Evolutionary conservation across 2,329 filamentous ascomycete species (phyloP).

Genomic region (Grosmannia serpens): DNA sequence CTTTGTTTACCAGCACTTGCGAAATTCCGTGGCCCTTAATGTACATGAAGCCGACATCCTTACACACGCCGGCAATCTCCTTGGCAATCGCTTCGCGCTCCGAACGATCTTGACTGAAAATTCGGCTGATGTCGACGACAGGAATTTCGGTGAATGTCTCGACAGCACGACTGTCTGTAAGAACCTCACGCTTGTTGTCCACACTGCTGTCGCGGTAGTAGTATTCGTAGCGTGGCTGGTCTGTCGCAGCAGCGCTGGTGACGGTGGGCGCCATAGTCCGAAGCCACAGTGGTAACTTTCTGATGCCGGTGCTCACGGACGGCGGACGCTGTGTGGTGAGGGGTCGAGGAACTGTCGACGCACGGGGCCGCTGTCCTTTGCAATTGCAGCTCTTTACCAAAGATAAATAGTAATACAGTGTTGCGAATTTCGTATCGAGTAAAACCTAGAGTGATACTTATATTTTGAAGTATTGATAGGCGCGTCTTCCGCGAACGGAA

Average conservation of each 20-base stretch:
- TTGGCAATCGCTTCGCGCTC: constrained; percentile 3
- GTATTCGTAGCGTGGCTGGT: constrained; percentile 5
- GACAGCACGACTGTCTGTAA: background rate
- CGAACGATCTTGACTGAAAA: constrained; percentile 2
- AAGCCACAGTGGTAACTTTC: too few relatives aligned
- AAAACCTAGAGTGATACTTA: too few relatives aligned
- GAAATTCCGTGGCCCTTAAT: constrained; percentile 20
- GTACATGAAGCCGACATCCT: constrained; percentile 20
- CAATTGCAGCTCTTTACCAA: too few relatives aligned
- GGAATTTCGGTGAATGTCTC: constrained; percentile 7
- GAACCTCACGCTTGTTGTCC: constrained; percentile 8
- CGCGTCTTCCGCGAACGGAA: too few relatives aligned
- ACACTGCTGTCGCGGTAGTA: constrained; percentile 7
- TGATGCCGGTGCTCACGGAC: too few relatives aligned
- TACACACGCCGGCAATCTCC: constrained; percentile 11
- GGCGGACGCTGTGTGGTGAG: too few relatives aligned
- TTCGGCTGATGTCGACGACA: constrained; percentile 4
- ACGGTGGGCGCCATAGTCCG: background rate
- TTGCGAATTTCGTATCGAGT: too few relatives aligned
- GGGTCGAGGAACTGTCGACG: too few relatives aligned
- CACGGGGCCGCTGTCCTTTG: too few relatives aligned
- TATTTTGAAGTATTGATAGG: too few relatives aligned
- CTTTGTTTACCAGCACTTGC: constrained; percentile 15
- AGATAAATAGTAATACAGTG: too few relatives aligned
- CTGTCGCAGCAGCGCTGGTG: background rate